A percentile compares a stretch with the other conserved stretches of the same genome.
These are phyloP conservation scores for Boletus tomentosulus DNA, from an alignment of 768 basidiomycete species.

Conservation along the genomic window DNA sequence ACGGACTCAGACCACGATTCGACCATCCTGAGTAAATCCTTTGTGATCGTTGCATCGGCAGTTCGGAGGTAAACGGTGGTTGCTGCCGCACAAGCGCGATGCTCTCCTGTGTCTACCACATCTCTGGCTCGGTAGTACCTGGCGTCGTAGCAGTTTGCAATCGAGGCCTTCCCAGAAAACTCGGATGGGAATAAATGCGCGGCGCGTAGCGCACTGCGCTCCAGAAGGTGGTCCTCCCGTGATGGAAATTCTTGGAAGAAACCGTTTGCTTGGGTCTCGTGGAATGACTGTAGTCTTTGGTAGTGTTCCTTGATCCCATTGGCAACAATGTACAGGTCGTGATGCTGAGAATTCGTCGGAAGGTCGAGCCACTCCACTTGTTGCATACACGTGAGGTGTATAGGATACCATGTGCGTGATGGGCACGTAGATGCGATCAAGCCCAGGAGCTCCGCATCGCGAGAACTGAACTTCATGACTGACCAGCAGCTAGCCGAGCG, in stretches of 20 bases:
- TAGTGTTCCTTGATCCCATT: slow-evolving; percentile 27
- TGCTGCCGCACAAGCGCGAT: slow-evolving; percentile 10
- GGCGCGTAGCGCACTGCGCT: slow-evolving; percentile 9
- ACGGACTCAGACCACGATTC: slow-evolving; percentile 1
- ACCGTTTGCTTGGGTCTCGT: neutral
- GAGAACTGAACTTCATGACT: slow-evolving; percentile 30
- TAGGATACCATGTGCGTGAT: slow-evolving; percentile 35
- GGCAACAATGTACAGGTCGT: slow-evolving; percentile 20
- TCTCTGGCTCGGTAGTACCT: slow-evolving; percentile 12
- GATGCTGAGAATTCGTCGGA: slow-evolving; percentile 27
- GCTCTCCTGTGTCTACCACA: slow-evolving; percentile 1
- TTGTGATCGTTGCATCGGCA: neutral
- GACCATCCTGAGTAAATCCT: slow-evolving; percentile 4
- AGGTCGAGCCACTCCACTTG: slow-evolving; percentile 27
- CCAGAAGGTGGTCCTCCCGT: slow-evolving; percentile 7
- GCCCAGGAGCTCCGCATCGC: slow-evolving; percentile 29
- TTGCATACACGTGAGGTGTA: slow-evolving; percentile 37
- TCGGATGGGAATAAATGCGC: neutral
- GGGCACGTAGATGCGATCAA: slow-evolving; percentile 34
- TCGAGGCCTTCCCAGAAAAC: neutral
- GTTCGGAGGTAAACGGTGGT: slow-evolving; percentile 1
- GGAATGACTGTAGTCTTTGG: slow-evolving; percentile 9
- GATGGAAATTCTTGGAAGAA: slow-evolving; percentile 2
- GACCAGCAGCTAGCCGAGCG: slow-evolving; percentile 36
- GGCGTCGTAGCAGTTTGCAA: neutral